Evolutionary conservation across 371 early-diverging fungal species (phyloP), one percentile per base, ranked within the genome.

Genomic region (Apophysomyces sp.): DNA sequence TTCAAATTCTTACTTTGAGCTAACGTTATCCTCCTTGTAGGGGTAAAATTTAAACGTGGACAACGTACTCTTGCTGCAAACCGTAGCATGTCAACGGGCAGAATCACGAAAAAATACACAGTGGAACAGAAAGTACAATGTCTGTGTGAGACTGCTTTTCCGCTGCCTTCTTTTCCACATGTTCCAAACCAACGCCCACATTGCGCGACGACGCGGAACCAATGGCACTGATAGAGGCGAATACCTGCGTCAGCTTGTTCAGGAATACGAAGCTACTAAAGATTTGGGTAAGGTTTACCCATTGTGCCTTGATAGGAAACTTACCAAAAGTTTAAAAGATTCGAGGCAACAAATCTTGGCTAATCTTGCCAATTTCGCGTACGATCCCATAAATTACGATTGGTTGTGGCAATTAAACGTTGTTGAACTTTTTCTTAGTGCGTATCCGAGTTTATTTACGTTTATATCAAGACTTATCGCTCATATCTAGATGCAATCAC

Each of bases 291-390:
- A 5, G 4, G 18, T 27, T 3, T 9, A 16, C 27, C 49, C 28
- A 15, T 2, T 30, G 18, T 34, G 32, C 21, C 15, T 31, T 9
- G 0, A 26, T 32, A 27, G 60, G 60, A 15, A 68, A 37, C 37
- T 37, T n/a, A 21, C 11, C 2, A 21, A 44, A 16, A 6, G 21
- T 21, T 21, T 18, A 44, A 2, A 21, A 86, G 84, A 80, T 24
- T 74, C 80, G 7, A 78, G 77, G 52, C 76, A 77, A 16, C 82
- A 84, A 65, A 72, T 86, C 18, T 59, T 87, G 11, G 85, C 86
- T 1, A 77, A 84, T 62, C 68, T 87, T 12, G 84, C 80, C 36
- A 87, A 87, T 64, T 87, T 87, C 65, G 82, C 87, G 4, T 86
- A 87, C 51, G 84, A 87, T 71, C 83, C 87, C 0, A 75, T 78